Conservation (phyloP, 2,329 filamentous ascomycete species). For the Claviceps pazoutovae region DNA sequence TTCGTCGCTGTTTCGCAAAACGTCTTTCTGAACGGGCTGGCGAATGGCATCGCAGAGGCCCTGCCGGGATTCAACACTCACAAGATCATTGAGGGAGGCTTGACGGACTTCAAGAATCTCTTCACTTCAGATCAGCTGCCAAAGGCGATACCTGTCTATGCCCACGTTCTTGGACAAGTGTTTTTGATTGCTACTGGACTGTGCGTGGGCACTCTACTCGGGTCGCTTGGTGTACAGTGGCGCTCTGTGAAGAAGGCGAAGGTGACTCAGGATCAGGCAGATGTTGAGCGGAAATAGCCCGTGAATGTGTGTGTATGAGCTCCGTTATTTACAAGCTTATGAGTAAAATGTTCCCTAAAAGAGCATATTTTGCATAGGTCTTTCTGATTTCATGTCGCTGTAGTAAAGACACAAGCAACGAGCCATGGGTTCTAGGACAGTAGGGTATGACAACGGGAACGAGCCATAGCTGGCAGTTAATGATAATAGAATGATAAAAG, state of each 20-base stretch:
- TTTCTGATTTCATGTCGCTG: not conserved
- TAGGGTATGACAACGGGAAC: no score
- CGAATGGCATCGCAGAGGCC: not conserved
- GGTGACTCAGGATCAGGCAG: not conserved
- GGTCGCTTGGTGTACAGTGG: not conserved
- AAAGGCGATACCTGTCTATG: not conserved
- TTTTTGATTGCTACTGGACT: not conserved
- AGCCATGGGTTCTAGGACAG: not conserved
- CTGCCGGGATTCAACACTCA: not conserved
- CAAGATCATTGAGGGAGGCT: not conserved
- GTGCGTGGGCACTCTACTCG: not conserved
- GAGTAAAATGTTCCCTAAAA: no score
- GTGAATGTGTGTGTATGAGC: not conserved
- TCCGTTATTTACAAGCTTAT: not conserved
- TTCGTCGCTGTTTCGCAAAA: not conserved
- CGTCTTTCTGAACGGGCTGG: not conserved
- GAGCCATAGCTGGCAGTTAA: no score
- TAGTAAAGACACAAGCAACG: not conserved
- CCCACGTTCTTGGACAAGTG: not conserved
- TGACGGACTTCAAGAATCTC: not conserved
- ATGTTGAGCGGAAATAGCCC: not conserved
- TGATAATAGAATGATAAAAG: no score
- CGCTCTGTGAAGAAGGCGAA: not conserved
- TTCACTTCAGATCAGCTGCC: not conserved
- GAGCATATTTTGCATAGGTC: no score